Evolutionary conservation across 2,329 filamentous ascomycete species (phyloP), one percentile per base, ranked within the genome.

Genomic region (Plenodomus tracheiphilus): DNA sequence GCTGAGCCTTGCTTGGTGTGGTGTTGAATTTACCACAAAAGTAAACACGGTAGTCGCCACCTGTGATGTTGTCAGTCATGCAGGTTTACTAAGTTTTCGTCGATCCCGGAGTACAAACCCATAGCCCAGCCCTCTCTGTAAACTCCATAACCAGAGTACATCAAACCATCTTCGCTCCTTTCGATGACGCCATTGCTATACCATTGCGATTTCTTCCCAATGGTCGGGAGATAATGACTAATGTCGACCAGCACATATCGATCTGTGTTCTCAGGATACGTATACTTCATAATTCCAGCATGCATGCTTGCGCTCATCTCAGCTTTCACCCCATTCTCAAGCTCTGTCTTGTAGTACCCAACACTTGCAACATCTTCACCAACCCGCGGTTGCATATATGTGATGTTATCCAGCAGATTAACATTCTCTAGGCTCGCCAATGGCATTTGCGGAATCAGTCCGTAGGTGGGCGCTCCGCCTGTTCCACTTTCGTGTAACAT

Each of bases 381-480:
- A 9, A 70, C 51, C 7, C 72, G 53, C 15, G 53, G 51, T 46
- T 74, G 70, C 66, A 66, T 71, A 47, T 75, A 75, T 1, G 73
- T 75, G 3, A 53, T 56, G 41, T 75, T 75, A 39, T 75, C 70
- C 7, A 75, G 54, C 5, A 75, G 43, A 45, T 74, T 72, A 13
- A 75, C 70, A 0, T 61, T 59, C 3, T 58, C 61, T 11, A 65
- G 60, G 0, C 52, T 86, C 77, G 19, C 77, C 56, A 58, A 66
- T 58, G 53, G 77, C 77, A 69, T 85, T 46, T 75, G 79, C 0
- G 77, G 77, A 19, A 84, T 80, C 1, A 86, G 83, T 4, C 86
- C 86, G 51, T 88, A 89, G 65, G 88, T 88, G 1, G 86, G 84
- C 1, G 83, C 84, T 1, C 86, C 86, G 7, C 86, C 86, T 0